Conservation (phyloP, 495 filamentous ascomycete genomes). For the Penicillium antarcticum region DNA sequence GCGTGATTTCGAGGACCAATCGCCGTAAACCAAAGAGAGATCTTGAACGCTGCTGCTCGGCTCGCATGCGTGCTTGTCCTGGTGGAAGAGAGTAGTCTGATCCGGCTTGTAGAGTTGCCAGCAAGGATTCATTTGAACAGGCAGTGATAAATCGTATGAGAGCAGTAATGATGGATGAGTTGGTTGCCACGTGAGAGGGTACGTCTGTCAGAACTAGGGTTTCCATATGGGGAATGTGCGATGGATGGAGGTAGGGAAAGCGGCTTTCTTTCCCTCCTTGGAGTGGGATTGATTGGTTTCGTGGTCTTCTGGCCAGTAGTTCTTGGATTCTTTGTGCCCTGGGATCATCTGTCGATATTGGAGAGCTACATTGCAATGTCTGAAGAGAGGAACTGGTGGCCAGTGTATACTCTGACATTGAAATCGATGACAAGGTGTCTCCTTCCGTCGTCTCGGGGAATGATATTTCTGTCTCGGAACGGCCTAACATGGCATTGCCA, state of each 20-base stretch:
- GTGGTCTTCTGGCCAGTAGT: conserved; percentile 35
- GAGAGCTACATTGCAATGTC: conserved; percentile 21
- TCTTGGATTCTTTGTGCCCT: conserved; percentile 30
- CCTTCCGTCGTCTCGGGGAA: neutral
- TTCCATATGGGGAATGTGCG: conserved; percentile 53
- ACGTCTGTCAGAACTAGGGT: conserved; percentile 59
- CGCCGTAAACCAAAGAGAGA: conserved; percentile 53
- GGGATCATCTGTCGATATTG: conserved; percentile 21
- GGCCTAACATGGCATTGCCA: conserved; percentile 3
- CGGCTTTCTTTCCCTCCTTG: conserved; percentile 27
- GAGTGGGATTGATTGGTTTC: conserved; percentile 25
- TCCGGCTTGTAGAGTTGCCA: conserved; percentile 52
- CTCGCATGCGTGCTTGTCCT: conserved; percentile 36
- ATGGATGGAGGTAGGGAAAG: conserved; percentile 52
- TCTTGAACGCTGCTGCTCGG: conserved; percentile 41
- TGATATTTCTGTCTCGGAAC: conserved; percentile 9
- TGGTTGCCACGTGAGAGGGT: conserved; percentile 46
- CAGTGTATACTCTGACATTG: conserved; percentile 4
- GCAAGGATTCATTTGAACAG: conserved; percentile 55
- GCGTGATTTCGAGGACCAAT: conserved; percentile 56
- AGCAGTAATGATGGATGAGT: conserved; percentile 42
- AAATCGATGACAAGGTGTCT: conserved; percentile 7
- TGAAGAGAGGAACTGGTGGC: neutral
- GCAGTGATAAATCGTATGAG: conserved; percentile 56
- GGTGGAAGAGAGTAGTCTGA: conserved; percentile 50